Percentiles rank a stretch among this genome's conserved stretches.
Conservation (phyloP, 179 eudicot species). For the Spergularia azorica region DNA sequence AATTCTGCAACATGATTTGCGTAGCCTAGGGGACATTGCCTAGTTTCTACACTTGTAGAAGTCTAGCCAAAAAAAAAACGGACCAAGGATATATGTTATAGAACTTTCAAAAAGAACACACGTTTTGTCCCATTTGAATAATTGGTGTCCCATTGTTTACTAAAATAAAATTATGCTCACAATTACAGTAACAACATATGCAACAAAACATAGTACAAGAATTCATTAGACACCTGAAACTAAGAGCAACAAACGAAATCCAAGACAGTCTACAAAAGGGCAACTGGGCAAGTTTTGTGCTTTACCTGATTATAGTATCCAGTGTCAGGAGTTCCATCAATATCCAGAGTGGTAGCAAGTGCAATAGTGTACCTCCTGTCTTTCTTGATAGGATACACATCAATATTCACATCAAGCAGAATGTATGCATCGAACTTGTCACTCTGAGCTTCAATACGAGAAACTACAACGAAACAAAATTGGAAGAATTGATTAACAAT, state of each 20-base stretch:
- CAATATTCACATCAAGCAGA: conserved; percentile 78
- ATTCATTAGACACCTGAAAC: not conserved
- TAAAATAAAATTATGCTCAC: too few relatives aligned
- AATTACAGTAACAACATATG: not conserved
- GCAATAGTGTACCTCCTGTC: conserved; percentile 82
- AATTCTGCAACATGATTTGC: too few relatives aligned
- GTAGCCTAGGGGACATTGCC: too few relatives aligned
- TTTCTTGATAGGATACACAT: conserved; percentile 68
- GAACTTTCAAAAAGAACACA: too few relatives aligned
- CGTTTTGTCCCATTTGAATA: too few relatives aligned
- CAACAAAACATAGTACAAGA: not conserved
- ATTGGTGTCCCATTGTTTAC: not conserved
- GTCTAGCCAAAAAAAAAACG: too few relatives aligned
- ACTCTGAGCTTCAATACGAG: conserved; percentile 79
- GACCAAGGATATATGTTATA: too few relatives aligned
- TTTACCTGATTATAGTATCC: conserved; percentile 84
- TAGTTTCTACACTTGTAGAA: too few relatives aligned
- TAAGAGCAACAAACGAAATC: too few relatives aligned
- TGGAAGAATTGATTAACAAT: not conserved
- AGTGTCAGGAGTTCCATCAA: conserved; percentile 87
- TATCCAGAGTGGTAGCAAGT: conserved; percentile 72
- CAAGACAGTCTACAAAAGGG: not conserved
- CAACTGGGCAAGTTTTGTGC: too few relatives aligned
- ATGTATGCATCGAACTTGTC: conserved; percentile 73
- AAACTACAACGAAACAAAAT: conserved; percentile 40